phyloP scores from a whole-genome alignment of 805 yeast species.

The Candida bentonensis region DNA sequence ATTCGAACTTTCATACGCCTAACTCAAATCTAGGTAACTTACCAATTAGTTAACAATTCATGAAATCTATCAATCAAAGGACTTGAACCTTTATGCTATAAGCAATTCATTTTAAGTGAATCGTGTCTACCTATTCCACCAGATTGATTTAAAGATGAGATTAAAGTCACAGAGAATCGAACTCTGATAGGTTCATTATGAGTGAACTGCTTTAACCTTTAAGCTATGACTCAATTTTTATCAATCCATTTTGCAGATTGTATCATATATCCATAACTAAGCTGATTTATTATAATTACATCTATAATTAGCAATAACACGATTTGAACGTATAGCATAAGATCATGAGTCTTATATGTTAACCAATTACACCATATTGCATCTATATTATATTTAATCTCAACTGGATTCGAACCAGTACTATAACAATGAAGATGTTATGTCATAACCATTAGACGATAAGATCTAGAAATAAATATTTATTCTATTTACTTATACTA shows the following conservation, averaged over 20 bases:
- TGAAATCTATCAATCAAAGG: too few relatives aligned
- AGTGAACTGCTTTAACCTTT: too few relatives aligned
- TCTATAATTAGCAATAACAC: constrained; percentile 2
- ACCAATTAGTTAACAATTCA: too few relatives aligned
- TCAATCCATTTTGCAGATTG: constrained; percentile 5
- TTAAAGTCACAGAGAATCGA: constrained; percentile 4
- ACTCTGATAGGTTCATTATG: too few relatives aligned
- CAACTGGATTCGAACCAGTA: constrained; percentile 4
- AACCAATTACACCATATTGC: constrained; percentile 5
- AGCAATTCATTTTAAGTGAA: constrained; percentile 7
- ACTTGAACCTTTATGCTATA: too few relatives aligned
- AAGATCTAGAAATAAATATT: background rate
- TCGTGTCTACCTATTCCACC: constrained; percentile 9
- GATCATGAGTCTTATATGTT: constrained; percentile 5
- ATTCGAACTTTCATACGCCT: too few relatives aligned
- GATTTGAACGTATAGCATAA: constrained; percentile 5
- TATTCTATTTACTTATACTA: too few relatives aligned
- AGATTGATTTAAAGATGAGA: constrained; percentile 3
- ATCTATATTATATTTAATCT: background rate
- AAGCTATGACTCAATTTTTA: too few relatives aligned
- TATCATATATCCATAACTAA: constrained; percentile 1
- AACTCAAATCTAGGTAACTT: too few relatives aligned
- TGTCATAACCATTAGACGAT: constrained; percentile 3
- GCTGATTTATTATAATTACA: background rate
- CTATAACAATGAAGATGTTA: constrained; percentile 2